Conservation (phyloP, 176 grass and related monocot species). For the Hordeum marinum region DNA sequence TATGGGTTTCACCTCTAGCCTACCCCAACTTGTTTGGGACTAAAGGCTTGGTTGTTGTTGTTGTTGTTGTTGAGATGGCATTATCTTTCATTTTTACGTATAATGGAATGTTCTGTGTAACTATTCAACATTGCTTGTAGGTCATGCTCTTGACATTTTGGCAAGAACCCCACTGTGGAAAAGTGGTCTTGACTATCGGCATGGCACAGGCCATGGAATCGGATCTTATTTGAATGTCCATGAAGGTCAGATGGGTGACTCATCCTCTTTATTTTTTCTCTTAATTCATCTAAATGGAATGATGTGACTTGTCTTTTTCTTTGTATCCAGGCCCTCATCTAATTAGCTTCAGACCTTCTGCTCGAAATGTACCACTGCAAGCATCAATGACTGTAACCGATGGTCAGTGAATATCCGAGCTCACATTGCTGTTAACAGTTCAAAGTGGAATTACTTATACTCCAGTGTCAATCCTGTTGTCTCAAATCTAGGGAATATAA, state of each 20-base stretch:
- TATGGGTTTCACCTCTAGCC: too few relatives aligned
- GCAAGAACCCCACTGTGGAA: slow-evolving; percentile 82
- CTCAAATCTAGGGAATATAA: not conserved
- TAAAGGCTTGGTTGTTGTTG: too few relatives aligned
- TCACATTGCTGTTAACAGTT: not conserved
- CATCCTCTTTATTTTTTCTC: slow-evolving; percentile 19
- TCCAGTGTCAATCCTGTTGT: not conserved
- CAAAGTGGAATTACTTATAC: not conserved
- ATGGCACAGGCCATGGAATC: slow-evolving; percentile 97
- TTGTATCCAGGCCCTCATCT: slow-evolving; percentile 77
- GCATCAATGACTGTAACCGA: slow-evolving; percentile 98
- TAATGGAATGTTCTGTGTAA: not conserved
- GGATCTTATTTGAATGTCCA: slow-evolving; percentile 94
- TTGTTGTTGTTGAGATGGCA: too few relatives aligned
- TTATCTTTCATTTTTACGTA: not conserved
- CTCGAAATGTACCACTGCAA: slow-evolving; percentile 87
- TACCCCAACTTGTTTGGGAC: too few relatives aligned
- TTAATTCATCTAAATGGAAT: slow-evolving; percentile 15
- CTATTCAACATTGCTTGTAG: slow-evolving; percentile 31
- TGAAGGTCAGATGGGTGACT: slow-evolving; percentile 65
- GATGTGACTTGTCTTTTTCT: not conserved
- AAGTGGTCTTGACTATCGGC: slow-evolving; percentile 86
- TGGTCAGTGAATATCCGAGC: slow-evolving; percentile 42
- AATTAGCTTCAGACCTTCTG: slow-evolving; percentile 94
- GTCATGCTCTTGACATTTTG: slow-evolving; percentile 92